Evolutionary conservation across 1,284 basidiomycete genomes (phyloP), one percentile per base, ranked within the genome.

Genomic region (Vanrija humicola): DNA sequence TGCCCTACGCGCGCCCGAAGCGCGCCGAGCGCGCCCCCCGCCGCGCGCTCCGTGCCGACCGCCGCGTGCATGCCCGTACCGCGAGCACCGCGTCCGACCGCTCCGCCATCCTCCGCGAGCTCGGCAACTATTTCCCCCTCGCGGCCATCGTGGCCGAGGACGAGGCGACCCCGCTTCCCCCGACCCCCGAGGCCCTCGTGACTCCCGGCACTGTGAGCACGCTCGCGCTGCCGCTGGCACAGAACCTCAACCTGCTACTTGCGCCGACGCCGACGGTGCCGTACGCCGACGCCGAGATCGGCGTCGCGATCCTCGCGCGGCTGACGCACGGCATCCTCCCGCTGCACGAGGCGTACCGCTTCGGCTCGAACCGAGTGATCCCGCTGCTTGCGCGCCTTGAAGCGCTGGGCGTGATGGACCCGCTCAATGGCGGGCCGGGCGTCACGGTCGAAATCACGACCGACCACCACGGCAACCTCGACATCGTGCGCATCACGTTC

Each of bases 41-140:
- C 4, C 12, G 38, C 26, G 43, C 26, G 40, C 8, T 21, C 10
- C 48, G 39, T 48, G 43, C 38, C 15, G 39, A 25, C 38, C 43
- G 21, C 38, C 45, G 49, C 44, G 40, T 34, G 25, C n/a, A 19
- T 46, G 38, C 25, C 19, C 29, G 49, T 43, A 25, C 25, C 16
- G 23, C 14, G 14, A 18, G 34, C 29, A n/a, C 18, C 26, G 19
- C 25, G 9, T 5, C 23, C 3, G 28, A 29, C 14, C 19, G 34
- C 34, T 12, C 9, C 21, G 53, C 61, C n/a, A 19, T 62, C 51
- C 54, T 67, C 51, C 43, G 55, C 48, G 64, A 69, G 39, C 55
- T 72, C 40, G 58, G 64, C 16, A 59, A 65, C 43, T 72, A 66
- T 61, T 73, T 72, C 56, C 72, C 70, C 46, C 53, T 67, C 50